Evolutionary conservation across 306 rosid genomes (phyloP).

Genomic region (barrel medic (Medicago truncatula)): DNA sequence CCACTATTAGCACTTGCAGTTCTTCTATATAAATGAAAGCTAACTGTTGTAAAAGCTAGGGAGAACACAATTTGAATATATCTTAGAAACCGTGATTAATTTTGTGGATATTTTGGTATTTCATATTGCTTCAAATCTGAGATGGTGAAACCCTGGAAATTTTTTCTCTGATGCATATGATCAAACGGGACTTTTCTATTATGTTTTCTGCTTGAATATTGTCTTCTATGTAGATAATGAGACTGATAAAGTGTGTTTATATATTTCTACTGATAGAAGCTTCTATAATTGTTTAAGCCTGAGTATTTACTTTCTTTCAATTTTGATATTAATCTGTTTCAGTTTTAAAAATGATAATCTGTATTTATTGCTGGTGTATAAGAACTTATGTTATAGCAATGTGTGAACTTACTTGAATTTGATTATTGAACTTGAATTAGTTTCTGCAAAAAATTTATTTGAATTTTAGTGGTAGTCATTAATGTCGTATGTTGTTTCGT

Average conservation of each 20-base stretch:
- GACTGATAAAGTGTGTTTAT: constrained; percentile 13
- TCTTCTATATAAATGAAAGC: constrained; percentile 19
- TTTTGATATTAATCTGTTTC: constrained; percentile 28
- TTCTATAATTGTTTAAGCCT: constrained; percentile 1
- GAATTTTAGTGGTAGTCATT: constrained; percentile 8
- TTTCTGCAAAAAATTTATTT: not conserved
- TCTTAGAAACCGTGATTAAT: constrained; percentile 13
- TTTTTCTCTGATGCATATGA: constrained; percentile 27
- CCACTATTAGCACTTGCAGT: constrained; percentile 12
- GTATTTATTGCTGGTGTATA: not conserved
- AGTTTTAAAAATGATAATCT: not conserved
- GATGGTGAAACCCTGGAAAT: constrained; percentile 29
- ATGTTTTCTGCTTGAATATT: constrained; percentile 33
- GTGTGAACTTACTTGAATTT: not conserved
- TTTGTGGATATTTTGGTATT: constrained; percentile 32
- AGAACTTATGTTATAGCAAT: not conserved
- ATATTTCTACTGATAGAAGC: constrained; percentile 13
- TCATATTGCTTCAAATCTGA: constrained; percentile 10
- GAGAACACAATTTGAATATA: constrained; percentile 29
- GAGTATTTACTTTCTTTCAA: constrained; percentile 17
- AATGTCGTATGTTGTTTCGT: constrained; percentile 34
- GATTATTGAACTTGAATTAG: constrained; percentile 19
- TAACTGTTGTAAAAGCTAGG: constrained; percentile 26
- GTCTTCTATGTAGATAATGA: constrained; percentile 23
- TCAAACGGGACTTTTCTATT: constrained; percentile 12